Base-by-base conservation (phyloP, 2,329 filamentous ascomycete species). In the Colletotrichum truncatum region DNA sequence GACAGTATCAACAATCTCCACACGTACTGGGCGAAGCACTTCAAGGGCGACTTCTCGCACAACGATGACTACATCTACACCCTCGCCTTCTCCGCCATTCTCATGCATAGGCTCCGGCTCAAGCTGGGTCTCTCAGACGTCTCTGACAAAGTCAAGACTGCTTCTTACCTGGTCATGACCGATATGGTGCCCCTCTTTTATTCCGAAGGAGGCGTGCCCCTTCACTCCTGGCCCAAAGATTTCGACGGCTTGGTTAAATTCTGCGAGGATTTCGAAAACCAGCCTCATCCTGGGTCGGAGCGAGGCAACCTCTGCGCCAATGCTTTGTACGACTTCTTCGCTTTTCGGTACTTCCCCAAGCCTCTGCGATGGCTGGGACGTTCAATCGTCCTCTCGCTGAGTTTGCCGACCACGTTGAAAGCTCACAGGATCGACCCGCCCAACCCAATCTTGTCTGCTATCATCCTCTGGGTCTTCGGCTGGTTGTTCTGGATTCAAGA, bases 11-110 rank as follows among this genome's bases (percentile, higher is more conserved):
- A 58, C n/a, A 21, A 51, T 23, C 32, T 58, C 3, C 55, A 58
- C 6, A 32, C 55, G 8, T 30, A 43, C 3, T 8, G 49, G 21
- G 43, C 55, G 8, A 16, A 5, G 2, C 55, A 25, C 14, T 58
- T 49, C 9, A 41, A n/a, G 26, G 32, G 32, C n/a, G 14, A 18
- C 2, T 58, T 51, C 30, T 49, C 43, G 9, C 43, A 58, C 43
- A 49, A 49, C n/a, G 55, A 51, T 25, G 55, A 58, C 55, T 58
- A 58, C 23, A 11, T 58, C 14, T 58, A 58, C 43, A 39, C 43
- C 6, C 14, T 49, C 3, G 12, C 55, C 0, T 51, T 58, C 43
- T 49, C 43, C 43, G 32, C 55, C 1, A 43, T 41, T 3, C 32
- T 58, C 8, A 58, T 58, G 55, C 55, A 58, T 2, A 28, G 55